Evolutionary conservation across 1,284 basidiomycete species (phyloP), one percentile per base, ranked within the genome.

Genomic region (Wolfiporia cocos): DNA sequence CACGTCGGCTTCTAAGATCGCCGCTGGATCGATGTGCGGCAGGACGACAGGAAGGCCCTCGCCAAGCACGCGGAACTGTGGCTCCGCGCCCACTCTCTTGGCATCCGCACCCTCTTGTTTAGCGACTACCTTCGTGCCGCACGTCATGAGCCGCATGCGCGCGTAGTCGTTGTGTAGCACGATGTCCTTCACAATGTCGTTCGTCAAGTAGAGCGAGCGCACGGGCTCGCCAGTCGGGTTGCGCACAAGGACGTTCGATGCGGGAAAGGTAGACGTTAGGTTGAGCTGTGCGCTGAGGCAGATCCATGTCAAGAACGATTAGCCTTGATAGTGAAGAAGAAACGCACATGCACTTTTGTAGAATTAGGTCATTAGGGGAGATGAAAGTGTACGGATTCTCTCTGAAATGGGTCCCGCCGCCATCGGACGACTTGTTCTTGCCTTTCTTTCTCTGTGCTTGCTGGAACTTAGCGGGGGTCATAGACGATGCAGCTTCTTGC

Each of bases 341-440:
- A n/a, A 65, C 79, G 47, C 55, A 89, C 87, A 85, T 71, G 76
- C 83, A 86, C 17, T 70, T 68, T 43, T 72, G 57, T 19, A 96
- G 68, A 41, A 85, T 76, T 10, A 80, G 79, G 58, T 94, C 85
- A 44, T 81, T 69, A 1, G 78, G 68, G 10, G 77, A 63, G 22
- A 96, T 67, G 66, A 87, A 93, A 0, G 83, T 89, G 62, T 87
- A 95, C 1, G 93, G 92, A 59, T 90, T 88, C 63, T 97, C 94
- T 59, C 86, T 92, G 73, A 92, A 96, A 24, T 70, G 66, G 1
- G 70, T 65, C 41, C 70, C 72, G 5, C 63, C 66, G 12, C 57
- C 55, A 23, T 57, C 33, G 56, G 55, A 55, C 51, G 39, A 48
- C 38, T 54, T 58, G 56, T 48, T 47, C 43, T 57, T 62, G 50